Conservation (phyloP, 2,329 filamentous ascomycete genomes). For the Ceratocystiopsis sp. region DNA sequence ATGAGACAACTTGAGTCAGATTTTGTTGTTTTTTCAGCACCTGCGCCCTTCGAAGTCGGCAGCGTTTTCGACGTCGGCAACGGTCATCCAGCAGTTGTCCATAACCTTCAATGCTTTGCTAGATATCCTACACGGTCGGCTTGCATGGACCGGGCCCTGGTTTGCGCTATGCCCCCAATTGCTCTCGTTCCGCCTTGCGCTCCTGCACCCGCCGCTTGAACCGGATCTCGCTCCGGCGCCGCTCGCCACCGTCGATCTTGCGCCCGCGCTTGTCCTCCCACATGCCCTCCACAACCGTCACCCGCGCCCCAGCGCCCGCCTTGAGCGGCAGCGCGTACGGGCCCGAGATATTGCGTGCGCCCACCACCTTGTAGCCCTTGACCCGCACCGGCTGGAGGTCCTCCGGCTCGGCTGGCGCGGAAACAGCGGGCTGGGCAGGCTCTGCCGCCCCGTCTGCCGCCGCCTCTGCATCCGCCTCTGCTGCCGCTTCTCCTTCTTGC, state of each 20-base stretch:
- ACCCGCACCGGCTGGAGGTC: constrained; percentile 26
- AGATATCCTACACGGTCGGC: no score
- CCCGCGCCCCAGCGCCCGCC: constrained; percentile 43
- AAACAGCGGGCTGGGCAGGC: not conserved
- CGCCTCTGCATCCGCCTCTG: constrained; percentile 17
- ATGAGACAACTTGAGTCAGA: no score
- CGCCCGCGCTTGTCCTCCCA: constrained; percentile 78
- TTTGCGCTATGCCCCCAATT: no score
- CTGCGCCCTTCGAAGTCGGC: no score
- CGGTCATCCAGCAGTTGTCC: no score
- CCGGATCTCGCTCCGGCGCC: constrained; percentile 67
- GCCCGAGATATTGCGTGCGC: constrained; percentile 54
- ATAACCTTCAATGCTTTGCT: no score
- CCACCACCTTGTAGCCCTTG: constrained; percentile 48
- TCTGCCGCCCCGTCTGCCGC: not conserved
- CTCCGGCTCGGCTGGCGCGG: not conserved
- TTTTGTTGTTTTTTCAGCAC: no score
- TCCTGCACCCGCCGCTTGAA: constrained; percentile 72
- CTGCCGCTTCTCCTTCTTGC: not conserved
- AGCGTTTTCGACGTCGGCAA: no score
- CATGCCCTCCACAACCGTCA: constrained; percentile 68
- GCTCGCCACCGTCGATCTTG: constrained; percentile 94
- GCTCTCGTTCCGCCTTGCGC: constrained; percentile 46
- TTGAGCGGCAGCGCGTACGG: constrained; percentile 56
- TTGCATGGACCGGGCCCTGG: no score